phyloP scores from a whole-genome alignment of 192 early-diverging fungal genomes.

The Rhizophagus sp. region DNA sequence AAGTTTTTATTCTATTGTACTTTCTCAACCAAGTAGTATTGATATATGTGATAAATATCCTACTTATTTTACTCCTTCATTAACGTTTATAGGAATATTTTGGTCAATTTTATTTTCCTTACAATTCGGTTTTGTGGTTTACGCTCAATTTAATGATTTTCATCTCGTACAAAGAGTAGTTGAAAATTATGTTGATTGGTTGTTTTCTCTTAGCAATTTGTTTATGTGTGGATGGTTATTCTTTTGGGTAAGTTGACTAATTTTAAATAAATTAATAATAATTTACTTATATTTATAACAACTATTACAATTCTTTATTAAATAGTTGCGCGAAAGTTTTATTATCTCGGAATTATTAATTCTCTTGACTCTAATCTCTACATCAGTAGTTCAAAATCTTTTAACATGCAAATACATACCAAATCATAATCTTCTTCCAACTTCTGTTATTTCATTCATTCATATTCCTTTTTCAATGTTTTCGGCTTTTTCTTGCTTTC shows the following conservation, averaged over 20 bases:
- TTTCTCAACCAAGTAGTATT: background rate
- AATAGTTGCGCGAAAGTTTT: background rate
- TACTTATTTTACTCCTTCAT: slow-evolving; percentile 16
- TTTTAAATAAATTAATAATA: no score
- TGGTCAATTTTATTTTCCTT: background rate
- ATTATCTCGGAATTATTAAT: background rate
- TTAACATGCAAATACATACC: background rate
- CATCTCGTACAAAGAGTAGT: background rate
- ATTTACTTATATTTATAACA: no score
- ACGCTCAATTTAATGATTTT: slow-evolving; percentile 1
- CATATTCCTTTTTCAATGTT: slow-evolving; percentile 29
- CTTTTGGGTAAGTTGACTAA: slow-evolving; percentile 15
- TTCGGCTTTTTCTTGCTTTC: background rate
- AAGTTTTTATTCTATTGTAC: background rate
- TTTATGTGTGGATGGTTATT: background rate
- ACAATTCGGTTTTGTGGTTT: background rate
- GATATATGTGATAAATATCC: slow-evolving; percentile 13
- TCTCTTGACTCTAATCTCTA: background rate
- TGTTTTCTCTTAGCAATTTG: slow-evolving; percentile 4
- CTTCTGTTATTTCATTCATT: background rate
- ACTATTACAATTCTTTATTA: no score
- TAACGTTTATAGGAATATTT: slow-evolving; percentile 10
- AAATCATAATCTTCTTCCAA: background rate
- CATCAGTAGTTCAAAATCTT: background rate
- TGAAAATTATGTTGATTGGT: background rate